phyloP scores from a whole-genome alignment of 1,284 basidiomycete genomes.

The Xerocomus cyaneibrunnescens region DNA sequence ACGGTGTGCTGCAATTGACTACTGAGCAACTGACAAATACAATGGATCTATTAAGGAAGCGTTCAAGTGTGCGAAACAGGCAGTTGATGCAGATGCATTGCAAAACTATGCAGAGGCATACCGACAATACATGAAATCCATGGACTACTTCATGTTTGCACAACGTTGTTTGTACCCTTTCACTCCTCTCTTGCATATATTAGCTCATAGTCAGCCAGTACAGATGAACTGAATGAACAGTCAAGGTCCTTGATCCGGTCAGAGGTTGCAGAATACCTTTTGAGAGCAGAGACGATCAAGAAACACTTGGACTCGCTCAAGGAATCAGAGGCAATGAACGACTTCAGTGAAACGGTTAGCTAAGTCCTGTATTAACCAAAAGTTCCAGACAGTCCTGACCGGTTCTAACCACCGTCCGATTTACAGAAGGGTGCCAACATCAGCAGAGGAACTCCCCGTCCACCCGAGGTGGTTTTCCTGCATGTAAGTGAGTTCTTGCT shows the following conservation, averaged over 20 bases:
- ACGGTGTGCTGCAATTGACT: background rate
- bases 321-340: background rate
- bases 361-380: too few relatives aligned
- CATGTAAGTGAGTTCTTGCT: slow-evolving; percentile 6
- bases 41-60: slow-evolving; percentile 63
- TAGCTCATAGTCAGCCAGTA: slow-evolving; percentile 4
- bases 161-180: slow-evolving; percentile 57
- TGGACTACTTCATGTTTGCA: slow-evolving; percentile 96
- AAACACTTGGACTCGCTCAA: slow-evolving; percentile 52
- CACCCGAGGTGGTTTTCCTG: slow-evolving; percentile 18
- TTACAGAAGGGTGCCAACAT: too few relatives aligned
- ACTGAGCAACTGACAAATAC: background rate
- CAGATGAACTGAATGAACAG: slow-evolving; percentile 41
- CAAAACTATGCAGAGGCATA: slow-evolving; percentile 95
- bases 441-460: slow-evolving; percentile 3
- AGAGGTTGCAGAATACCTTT: slow-evolving; percentile 92
- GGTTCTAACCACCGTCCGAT: too few relatives aligned
- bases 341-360: too few relatives aligned
- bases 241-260: slow-evolving; percentile 82
- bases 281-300: slow-evolving; percentile 91
- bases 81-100: slow-evolving; percentile 91
- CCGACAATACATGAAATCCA: slow-evolving; percentile 89
- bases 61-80: slow-evolving; percentile 90
- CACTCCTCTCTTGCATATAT: slow-evolving; percentile 32
- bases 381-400: too few relatives aligned